Conservation (phyloP, 2,329 filamentous ascomycete species). For the Fusarium graminum region DNA sequence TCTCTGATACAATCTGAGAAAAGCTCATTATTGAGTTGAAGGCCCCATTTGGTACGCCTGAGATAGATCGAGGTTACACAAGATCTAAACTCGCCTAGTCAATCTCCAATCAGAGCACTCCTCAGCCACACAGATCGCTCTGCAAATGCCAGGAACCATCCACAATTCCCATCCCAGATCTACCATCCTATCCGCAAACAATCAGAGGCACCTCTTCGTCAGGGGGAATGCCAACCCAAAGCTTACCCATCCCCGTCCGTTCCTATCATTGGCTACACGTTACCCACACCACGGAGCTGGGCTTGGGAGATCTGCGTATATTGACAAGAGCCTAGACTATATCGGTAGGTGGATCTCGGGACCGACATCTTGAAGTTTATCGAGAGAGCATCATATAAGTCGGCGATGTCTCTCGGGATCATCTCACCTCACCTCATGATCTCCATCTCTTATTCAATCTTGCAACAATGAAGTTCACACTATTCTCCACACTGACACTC, state of each 20-base stretch:
- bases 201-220: not conserved
- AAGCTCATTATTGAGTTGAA: not conserved
- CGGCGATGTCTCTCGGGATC: not conserved
- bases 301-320: slow-evolving; percentile 4
- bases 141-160: slow-evolving; percentile 3
- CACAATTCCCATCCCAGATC: not conserved
- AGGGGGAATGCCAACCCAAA: not conserved
- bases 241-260: not conserved
- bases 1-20: not conserved
- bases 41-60: too few species aligned
- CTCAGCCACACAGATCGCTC: not conserved
- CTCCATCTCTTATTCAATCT: not conserved
- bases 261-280: not conserved
- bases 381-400: slow-evolving; percentile 9
- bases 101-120: not conserved
- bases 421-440: not conserved
- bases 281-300: not conserved
- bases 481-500: slow-evolving; percentile 7
- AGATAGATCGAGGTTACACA: not conserved
- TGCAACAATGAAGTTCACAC: slow-evolving; percentile 26
- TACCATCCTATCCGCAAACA: not conserved
- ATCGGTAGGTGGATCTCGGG: not conserved
- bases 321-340: not conserved
- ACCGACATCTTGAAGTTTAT: not conserved
- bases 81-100: not conserved